These are phyloP conservation scores for Saccharata proteae DNA, from an alignment of 2,329 filamentous ascomycete species.

Conservation along the genomic window DNA sequence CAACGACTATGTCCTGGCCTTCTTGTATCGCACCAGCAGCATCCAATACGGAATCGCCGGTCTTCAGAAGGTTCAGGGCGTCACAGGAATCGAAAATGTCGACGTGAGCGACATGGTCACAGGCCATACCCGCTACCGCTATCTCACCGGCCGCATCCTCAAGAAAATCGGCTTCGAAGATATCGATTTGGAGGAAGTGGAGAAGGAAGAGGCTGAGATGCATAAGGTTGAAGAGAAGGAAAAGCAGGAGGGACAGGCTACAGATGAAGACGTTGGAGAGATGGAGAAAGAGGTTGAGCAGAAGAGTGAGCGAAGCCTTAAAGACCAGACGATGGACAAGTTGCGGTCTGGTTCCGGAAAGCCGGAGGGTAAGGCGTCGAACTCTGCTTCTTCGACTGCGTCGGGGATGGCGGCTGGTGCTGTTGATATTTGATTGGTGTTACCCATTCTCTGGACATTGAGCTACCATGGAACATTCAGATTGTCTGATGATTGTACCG, in stretches of 20 bases:
- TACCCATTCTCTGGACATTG: no score
- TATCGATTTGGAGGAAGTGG: slow-evolving; percentile 35
- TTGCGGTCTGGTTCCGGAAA: no score
- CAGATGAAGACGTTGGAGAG: slow-evolving; percentile 5
- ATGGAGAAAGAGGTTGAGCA: slow-evolving; percentile 6
- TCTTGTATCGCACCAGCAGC: slow-evolving; percentile 75
- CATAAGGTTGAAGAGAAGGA: slow-evolving; percentile 31
- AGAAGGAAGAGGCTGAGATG: slow-evolving; percentile 26
- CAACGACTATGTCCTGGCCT: slow-evolving; percentile 77
- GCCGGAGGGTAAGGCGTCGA: no score
- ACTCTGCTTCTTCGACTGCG: no score
- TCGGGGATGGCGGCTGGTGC: no score
- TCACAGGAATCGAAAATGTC: slow-evolving; percentile 55
- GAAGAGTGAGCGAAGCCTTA: slow-evolving; percentile 3
- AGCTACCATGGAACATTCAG: no score
- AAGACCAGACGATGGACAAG: slow-evolving; percentile 7
- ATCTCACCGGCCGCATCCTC: slow-evolving; percentile 37
- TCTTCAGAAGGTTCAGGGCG: slow-evolving; percentile 57
- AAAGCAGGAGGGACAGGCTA: slow-evolving; percentile 23
- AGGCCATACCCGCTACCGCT: slow-evolving; percentile 39
- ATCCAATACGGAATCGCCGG: slow-evolving; percentile 76
- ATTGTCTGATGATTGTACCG: no score
- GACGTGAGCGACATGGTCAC: slow-evolving; percentile 39
- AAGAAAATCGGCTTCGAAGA: slow-evolving; percentile 42
- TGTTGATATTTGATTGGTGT: no score